Evolutionary conservation across 2,329 filamentous ascomycete genomes (phyloP).

Genomic region (Alternaria infectoria): DNA sequence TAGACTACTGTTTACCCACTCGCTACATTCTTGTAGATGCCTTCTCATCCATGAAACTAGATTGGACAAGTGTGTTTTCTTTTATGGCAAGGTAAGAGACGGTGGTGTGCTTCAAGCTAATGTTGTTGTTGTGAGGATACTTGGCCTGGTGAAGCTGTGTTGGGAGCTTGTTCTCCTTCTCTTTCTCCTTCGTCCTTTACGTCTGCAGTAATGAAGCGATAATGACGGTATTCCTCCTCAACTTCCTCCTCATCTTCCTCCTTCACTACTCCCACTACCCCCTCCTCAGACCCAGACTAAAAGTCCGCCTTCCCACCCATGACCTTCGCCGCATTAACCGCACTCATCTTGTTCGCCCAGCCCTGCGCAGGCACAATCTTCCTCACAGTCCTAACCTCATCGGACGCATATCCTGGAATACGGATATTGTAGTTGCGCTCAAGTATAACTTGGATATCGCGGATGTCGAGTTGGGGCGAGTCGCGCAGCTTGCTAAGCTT

Average conservation of each 20-base stretch:
- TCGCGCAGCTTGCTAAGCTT: slow-evolving; percentile 91
- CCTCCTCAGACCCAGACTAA: slow-evolving; percentile 12
- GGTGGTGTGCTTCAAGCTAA: too few relatives aligned
- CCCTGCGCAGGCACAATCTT: slow-evolving; percentile 87
- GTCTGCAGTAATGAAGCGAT: not conserved
- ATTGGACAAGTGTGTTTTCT: not conserved
- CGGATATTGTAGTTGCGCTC: slow-evolving; percentile 75
- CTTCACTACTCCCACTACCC: not conserved
- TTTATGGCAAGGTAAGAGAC: not conserved
- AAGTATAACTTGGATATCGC: slow-evolving; percentile 63
- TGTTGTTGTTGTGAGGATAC: not conserved
- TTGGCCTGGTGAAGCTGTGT: not conserved
- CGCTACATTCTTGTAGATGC: not conserved
- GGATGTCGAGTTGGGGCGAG: slow-evolving; percentile 84
- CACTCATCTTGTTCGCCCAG: slow-evolving; percentile 97
- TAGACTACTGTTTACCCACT: slow-evolving; percentile 3
- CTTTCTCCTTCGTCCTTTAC: not conserved
- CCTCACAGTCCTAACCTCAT: slow-evolving; percentile 91
- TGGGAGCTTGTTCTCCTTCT: not conserved
- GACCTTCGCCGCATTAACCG: slow-evolving; percentile 90
- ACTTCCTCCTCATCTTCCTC: not conserved
- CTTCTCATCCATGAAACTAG: not conserved
- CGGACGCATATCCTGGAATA: slow-evolving; percentile 91
- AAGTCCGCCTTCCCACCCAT: slow-evolving; percentile 56
- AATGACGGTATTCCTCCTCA: not conserved